These are phyloP conservation scores for Volvox reticuliferus DNA, from an alignment of 139 green algal genomes.

Conservation along the genomic window DNA sequence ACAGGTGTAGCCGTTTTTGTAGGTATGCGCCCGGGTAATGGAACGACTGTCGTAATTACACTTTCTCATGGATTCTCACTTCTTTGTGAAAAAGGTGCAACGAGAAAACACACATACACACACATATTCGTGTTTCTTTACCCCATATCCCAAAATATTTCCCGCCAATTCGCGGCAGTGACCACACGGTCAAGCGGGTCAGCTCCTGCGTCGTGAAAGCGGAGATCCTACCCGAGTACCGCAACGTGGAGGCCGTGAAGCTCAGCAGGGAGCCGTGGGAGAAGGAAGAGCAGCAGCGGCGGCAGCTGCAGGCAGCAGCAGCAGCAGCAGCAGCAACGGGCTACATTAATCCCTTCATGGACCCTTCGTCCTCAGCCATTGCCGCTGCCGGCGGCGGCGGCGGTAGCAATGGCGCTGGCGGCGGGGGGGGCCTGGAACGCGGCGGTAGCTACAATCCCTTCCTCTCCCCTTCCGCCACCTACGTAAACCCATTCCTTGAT, in stretches of 20 bases:
- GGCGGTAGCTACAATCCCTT: constrained; percentile 5
- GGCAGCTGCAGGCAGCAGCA: background rate
- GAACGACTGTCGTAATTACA: too few species aligned
- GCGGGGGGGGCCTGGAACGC: background rate
- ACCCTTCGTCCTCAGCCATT: background rate
- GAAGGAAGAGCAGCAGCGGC: background rate
- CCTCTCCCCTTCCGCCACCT: constrained; percentile 1
- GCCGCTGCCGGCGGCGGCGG: background rate
- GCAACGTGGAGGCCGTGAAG: constrained; percentile 36
- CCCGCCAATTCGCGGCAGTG: background rate
- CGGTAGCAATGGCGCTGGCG: background rate
- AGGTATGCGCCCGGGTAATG: too few species aligned
- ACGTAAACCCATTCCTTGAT: constrained; percentile 26
- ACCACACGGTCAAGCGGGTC: background rate
- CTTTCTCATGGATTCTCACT: too few species aligned
- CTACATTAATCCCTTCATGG: constrained; percentile 12
- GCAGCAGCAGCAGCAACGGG: background rate
- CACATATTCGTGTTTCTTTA: too few species aligned
- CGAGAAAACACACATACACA: too few species aligned
- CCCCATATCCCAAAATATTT: too few species aligned
- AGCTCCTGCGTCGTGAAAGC: constrained; percentile 17
- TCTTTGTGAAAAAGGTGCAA: too few species aligned
- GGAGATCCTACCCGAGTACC: constrained; percentile 38
- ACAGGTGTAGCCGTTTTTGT: too few species aligned
- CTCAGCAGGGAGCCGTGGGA: constrained; percentile 30